Conservation (phyloP, 805 yeast species). For the Saccharomycopsis synnaedendra region DNA sequence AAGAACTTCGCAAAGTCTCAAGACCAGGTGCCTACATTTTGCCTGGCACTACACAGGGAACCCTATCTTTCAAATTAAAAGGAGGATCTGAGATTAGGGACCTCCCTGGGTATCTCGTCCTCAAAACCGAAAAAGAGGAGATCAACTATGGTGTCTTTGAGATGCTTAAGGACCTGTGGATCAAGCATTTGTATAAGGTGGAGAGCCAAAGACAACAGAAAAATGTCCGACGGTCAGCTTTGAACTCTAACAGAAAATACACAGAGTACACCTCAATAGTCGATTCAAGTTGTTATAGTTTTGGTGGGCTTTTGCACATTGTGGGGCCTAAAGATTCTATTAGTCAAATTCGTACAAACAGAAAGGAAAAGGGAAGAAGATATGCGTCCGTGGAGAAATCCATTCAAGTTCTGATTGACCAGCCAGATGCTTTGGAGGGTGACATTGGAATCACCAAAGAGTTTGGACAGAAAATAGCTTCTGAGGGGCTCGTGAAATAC, state of each 20-base stretch:
- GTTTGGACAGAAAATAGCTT: constrained; percentile 4
- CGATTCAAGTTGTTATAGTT: constrained; percentile 34
- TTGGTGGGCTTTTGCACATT: constrained; percentile 54
- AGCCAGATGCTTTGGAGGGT: constrained; percentile 20
- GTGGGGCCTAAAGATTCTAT: constrained; percentile 41
- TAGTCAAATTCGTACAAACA: constrained; percentile 34
- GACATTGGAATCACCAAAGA: constrained; percentile 17
- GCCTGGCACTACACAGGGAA: constrained; percentile 16
- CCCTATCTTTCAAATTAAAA: constrained; percentile 7
- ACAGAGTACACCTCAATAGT: constrained; percentile 27
- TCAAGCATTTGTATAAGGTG: constrained; percentile 12
- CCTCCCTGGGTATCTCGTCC: constrained; percentile 27
- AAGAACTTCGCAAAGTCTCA: background rate
- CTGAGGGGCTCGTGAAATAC: constrained; percentile 25
- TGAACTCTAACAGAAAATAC: constrained; percentile 20
- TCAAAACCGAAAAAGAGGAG: background rate
- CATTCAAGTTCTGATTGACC: constrained; percentile 17
- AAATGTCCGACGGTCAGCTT: constrained; percentile 18
- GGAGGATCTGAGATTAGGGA: constrained; percentile 21
- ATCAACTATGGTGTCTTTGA: constrained; percentile 5
- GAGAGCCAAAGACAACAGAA: constrained; percentile 19
- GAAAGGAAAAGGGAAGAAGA: constrained; percentile 29
- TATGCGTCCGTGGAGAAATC: constrained; percentile 26
- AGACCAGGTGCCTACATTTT: constrained; percentile 12
- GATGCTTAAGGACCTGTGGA: constrained; percentile 4